Percentiles rank a stretch among this genome's conserved stretches.
phyloP scores from a whole-genome alignment of 2,329 filamentous ascomycete species.

The Botrytis galanthina region DNA sequence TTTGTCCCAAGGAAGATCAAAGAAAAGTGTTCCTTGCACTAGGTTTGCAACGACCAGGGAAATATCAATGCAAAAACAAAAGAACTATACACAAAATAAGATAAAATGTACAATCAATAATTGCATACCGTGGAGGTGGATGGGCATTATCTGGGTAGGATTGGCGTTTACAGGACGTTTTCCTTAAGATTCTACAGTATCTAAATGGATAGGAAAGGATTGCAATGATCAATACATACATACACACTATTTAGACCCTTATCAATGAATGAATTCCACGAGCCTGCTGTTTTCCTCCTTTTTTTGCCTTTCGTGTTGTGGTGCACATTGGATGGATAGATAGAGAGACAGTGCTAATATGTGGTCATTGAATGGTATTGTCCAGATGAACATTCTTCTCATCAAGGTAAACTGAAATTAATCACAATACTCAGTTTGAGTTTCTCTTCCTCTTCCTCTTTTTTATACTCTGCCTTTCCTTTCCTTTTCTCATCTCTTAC shows the following conservation, averaged over 20 bases:
- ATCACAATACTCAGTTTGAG: too few species aligned
- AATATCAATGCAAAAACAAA: neutral
- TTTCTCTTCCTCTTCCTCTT: too few species aligned
- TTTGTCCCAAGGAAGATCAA: neutral
- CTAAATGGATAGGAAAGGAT: neutral
- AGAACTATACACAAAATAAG: neutral
- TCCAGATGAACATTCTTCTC: too few species aligned
- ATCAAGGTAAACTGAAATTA: neutral
- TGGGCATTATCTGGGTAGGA: neutral
- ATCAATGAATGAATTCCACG: neutral
- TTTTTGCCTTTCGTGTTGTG: neutral
- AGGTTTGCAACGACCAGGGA: too few species aligned
- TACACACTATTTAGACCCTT: neutral
- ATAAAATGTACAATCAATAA: slow-evolving; percentile 14
- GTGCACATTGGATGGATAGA: neutral
- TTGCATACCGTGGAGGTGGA: slow-evolving; percentile 3
- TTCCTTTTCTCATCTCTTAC: too few species aligned
- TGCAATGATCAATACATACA: neutral
- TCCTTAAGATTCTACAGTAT: neutral
- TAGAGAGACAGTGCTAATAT: neutral
- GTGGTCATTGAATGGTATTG: neutral
- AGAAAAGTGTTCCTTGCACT: neutral
- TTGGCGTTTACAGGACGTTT: neutral
- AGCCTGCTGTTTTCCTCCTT: accelerated
- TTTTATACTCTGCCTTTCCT: too few species aligned